Evolutionary conservation across 176 grass and related monocot genomes (phyloP).

Genomic region (Dactylis glomerata): DNA sequence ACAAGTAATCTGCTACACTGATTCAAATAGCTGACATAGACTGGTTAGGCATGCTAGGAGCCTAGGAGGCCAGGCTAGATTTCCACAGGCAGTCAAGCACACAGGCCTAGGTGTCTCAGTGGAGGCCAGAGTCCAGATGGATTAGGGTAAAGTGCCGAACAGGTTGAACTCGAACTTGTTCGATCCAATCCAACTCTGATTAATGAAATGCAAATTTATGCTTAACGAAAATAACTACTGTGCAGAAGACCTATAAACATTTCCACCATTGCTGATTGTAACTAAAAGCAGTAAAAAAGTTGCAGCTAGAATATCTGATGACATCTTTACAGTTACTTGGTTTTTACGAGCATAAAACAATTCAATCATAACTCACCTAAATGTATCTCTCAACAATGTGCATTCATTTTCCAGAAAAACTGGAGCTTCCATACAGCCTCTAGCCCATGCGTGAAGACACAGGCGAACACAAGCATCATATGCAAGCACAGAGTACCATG

Average conservation of each 20-base stretch:
- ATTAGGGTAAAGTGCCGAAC: conserved; percentile 1
- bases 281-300: conserved; percentile 2
- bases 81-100: background rate
- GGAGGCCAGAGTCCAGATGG: background rate
- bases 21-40: background rate
- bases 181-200: background rate
- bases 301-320: background rate
- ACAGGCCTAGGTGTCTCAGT: background rate
- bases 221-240: background rate
- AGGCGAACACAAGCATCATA: conserved; percentile 97
- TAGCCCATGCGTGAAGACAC: conserved; percentile 96
- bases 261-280: conserved; percentile 7
- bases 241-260: background rate
- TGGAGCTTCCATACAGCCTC: conserved; percentile 97
- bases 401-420: conserved; percentile 96
- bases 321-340: background rate
- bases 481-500: conserved; percentile 97
- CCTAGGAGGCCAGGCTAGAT: background rate
- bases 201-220: conserved; percentile 5
- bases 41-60: background rate
- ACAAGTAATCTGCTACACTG: background rate
- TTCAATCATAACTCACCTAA: conserved; percentile 60
- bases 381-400: conserved; percentile 74
- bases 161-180: background rate
- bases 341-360: conserved; percentile 2